phyloP scores from a whole-genome alignment of 148 eudicot species.

The Agrostemma githago region DNA sequence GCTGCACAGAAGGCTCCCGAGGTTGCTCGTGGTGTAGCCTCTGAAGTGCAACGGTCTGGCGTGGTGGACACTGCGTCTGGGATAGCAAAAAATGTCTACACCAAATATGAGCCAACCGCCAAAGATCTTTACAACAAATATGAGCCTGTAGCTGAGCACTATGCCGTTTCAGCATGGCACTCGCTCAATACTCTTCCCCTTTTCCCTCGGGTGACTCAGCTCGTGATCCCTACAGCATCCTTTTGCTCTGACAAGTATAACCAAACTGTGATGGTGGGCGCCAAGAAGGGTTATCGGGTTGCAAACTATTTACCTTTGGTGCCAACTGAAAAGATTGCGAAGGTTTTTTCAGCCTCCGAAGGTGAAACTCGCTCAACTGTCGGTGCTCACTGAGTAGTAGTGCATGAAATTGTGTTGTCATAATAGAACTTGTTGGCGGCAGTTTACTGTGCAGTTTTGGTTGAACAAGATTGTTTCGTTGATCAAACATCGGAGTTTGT shows the following conservation, averaged over 20 bases:
- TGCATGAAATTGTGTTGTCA: not conserved
- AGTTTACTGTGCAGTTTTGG: slow-evolving; percentile 24
- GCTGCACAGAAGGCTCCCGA: slow-evolving; percentile 75
- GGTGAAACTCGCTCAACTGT: slow-evolving; percentile 18
- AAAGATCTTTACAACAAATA: slow-evolving; percentile 65
- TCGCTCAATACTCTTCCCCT: slow-evolving; percentile 75
- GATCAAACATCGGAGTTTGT: not conserved
- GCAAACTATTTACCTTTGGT: slow-evolving; percentile 78
- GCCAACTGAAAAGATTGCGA: slow-evolving; percentile 75
- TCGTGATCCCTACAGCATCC: slow-evolving; percentile 66
- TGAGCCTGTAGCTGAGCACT: slow-evolving; percentile 86
- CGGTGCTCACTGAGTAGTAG: slow-evolving; percentile 18
- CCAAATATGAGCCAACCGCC: slow-evolving; percentile 83
- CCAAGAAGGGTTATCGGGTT: slow-evolving; percentile 73
- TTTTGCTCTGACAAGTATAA: slow-evolving; percentile 80
- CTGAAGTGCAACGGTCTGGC: slow-evolving; percentile 66
- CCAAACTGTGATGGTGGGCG: slow-evolving; percentile 50
- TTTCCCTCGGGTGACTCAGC: slow-evolving; percentile 75
- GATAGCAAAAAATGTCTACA: slow-evolving; percentile 58
- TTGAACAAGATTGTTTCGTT: not conserved
- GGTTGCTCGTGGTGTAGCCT: slow-evolving; percentile 61
- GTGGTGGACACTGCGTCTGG: slow-evolving; percentile 76
- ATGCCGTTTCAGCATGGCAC: slow-evolving; percentile 68
- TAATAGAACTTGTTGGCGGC: slow-evolving; percentile 3
- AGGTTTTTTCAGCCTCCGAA: slow-evolving; percentile 40